Base-by-base conservation (phyloP, 1,284 basidiomycete species). In the Anthracocystis walkeri region DNA sequence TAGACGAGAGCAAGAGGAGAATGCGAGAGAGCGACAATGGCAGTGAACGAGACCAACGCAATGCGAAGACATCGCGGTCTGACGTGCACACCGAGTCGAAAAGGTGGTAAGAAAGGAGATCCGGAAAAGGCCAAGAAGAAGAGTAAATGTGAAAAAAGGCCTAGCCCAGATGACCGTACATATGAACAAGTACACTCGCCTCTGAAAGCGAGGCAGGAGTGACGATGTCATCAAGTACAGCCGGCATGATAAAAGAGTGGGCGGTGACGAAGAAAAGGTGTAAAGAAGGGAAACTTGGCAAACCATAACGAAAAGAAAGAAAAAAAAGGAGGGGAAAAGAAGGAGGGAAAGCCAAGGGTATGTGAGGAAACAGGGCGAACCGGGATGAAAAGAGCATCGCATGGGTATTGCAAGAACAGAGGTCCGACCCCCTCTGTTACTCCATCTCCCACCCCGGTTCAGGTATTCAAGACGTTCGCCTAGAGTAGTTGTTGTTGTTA, bases 361-460 rank as follows among this genome's bases (percentile, higher is more conserved):
- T 65, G 49, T 49, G 48, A 33, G 44, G 50, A 46, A 52, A 51
- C 23, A 51, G 38, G 40, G 62, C 51, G 58, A 65, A 74, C 54
- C 62, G 71, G 62, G 65, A 74, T 68, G 65, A 65, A 73, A 74
- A 74, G 73, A 75, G 73, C 73, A 75, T 75, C 67, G 73, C 73
- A 67, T 75, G 73, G 67, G 60, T 71, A 67, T 75, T 67, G 73
- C 73, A 75, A 75, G 73, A 70, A 75, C 73, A 71, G 67, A 70
- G 73, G 73, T 71, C 67, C 73, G 67, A 70, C 73, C 73, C 73
- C 73, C 73, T 61, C 73, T 71, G 73, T 71, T 71, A 70, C 73
- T 75, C 73, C 73, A 75, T 70, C 73, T 71, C 73, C 67, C 67
- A 67, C 61, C 67, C 67, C 73, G 64, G 65, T 67, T 65, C 64